Conservation (phyloP, 2,329 filamentous ascomycete species). For the Massarina eburnea region DNA sequence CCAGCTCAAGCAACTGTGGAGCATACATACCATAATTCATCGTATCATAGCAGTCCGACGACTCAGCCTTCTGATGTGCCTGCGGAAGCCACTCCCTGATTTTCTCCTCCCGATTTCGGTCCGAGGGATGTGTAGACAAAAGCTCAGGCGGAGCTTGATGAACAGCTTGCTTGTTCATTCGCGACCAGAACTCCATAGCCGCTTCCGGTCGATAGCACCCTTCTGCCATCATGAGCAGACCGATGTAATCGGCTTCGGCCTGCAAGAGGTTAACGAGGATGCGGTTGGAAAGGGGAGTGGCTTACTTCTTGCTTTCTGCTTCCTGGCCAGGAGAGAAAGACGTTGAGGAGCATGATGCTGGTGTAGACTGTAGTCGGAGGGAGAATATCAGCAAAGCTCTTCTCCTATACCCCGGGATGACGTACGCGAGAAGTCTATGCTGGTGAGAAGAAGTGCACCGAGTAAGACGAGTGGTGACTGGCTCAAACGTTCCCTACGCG, state of each 20-base stretch:
- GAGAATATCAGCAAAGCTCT: too few species aligned
- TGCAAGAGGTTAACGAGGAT: slow-evolving; percentile 33
- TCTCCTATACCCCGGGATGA: too few species aligned
- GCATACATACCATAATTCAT: slow-evolving; percentile 20
- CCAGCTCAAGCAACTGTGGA: neutral
- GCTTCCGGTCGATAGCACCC: slow-evolving; percentile 73
- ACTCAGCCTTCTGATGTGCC: slow-evolving; percentile 42
- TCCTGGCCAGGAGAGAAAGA: slow-evolving; percentile 69
- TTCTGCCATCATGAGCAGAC: slow-evolving; percentile 79
- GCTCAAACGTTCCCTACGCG: slow-evolving; percentile 59
- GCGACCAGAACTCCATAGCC: slow-evolving; percentile 62
- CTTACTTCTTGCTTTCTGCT: slow-evolving; percentile 65
- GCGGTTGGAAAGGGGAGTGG: neutral
- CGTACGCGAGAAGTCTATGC: slow-evolving; percentile 47
- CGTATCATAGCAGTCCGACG: slow-evolving; percentile 30
- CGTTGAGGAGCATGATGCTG: slow-evolving; percentile 54
- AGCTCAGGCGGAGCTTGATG: slow-evolving; percentile 65
- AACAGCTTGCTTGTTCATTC: slow-evolving; percentile 61
- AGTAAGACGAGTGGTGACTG: slow-evolving; percentile 44
- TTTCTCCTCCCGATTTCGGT: slow-evolving; percentile 64
- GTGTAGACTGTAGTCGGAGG: too few species aligned
- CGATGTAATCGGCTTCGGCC: slow-evolving; percentile 78
- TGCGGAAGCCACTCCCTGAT: slow-evolving; percentile 60
- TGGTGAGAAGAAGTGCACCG: slow-evolving; percentile 39
- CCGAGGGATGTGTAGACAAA: slow-evolving; percentile 75